phyloP scores from a whole-genome alignment of 2,329 filamentous ascomycete genomes.

The Tolypocladium album region DNA sequence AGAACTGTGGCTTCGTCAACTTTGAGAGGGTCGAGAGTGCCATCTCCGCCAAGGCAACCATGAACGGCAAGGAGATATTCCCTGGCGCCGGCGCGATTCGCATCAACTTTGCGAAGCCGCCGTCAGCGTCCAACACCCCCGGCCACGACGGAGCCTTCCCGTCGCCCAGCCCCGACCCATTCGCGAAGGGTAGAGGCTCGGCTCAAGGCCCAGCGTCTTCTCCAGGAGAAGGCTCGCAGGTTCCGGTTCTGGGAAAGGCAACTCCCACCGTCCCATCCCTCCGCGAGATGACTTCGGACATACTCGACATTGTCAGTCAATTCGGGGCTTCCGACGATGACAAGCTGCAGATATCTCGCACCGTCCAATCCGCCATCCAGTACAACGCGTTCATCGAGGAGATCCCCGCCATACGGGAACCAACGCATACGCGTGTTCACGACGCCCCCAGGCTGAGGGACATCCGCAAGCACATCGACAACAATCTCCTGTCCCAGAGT shows the following conservation, averaged over 20 bases:
- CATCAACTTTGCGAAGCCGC: slow-evolving; percentile 96
- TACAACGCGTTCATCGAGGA: slow-evolving; percentile 67
- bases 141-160: slow-evolving; percentile 80
- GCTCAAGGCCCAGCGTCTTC: slow-evolving; percentile 18
- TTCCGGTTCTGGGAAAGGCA: slow-evolving; percentile 19
- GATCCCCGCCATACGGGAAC: slow-evolving; percentile 81
- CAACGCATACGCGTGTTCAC: slow-evolving; percentile 77
- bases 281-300: slow-evolving; percentile 68
- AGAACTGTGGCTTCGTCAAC: slow-evolving; percentile 98
- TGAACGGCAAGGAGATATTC: slow-evolving; percentile 98
- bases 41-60: slow-evolving; percentile 72
- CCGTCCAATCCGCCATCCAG: slow-evolving; percentile 66
- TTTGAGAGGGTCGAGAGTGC: slow-evolving; percentile 89
- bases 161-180: slow-evolving; percentile 84
- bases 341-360: slow-evolving; percentile 56
- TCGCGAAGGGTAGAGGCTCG: slow-evolving; percentile 45
- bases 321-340: slow-evolving; percentile 82
- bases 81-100: slow-evolving; percentile 88
- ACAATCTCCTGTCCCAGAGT: slow-evolving; percentile 71
- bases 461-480: slow-evolving; percentile 95
- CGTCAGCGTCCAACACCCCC: slow-evolving; percentile 79
- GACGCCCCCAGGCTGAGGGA: slow-evolving; percentile 92
- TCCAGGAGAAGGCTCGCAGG: slow-evolving; percentile 24
- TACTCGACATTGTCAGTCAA: slow-evolving; percentile 75
- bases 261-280: slow-evolving; percentile 62